Evolutionary conservation across 495 filamentous ascomycete species (phyloP).

Genomic region (Stereocaulon alpinum): DNA sequence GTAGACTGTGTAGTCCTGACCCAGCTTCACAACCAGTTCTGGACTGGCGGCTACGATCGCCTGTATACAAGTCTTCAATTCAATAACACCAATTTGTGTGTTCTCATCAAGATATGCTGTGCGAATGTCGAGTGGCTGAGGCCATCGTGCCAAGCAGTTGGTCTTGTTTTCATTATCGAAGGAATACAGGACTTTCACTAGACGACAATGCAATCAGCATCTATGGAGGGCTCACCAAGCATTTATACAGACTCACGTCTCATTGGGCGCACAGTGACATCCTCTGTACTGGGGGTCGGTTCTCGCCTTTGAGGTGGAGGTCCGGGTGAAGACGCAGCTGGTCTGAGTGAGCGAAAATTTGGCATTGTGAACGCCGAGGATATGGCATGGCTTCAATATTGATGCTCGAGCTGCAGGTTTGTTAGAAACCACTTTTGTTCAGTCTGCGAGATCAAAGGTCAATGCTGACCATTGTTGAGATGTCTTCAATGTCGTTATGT

Average conservation of each 20-base stretch:
- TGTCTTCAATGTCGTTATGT: background rate
- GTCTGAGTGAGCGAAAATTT: slow-evolving; percentile 15
- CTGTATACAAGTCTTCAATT: slow-evolving; percentile 81
- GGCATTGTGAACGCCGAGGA: slow-evolving; percentile 20
- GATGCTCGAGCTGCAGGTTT: background rate
- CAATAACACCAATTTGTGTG: slow-evolving; percentile 74
- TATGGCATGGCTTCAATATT: slow-evolving; percentile 12
- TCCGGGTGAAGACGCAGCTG: slow-evolving; percentile 20
- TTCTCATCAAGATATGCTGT: slow-evolving; percentile 69
- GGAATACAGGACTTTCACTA: slow-evolving; percentile 94
- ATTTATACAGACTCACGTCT: slow-evolving; percentile 33
- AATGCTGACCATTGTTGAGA: background rate
- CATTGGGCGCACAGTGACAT: slow-evolving; percentile 45
- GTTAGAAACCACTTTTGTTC: background rate
- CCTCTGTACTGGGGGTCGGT: slow-evolving; percentile 34
- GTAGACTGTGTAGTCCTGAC: slow-evolving; percentile 91
- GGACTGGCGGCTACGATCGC: slow-evolving; percentile 79
- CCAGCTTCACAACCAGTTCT: slow-evolving; percentile 72
- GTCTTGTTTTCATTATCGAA: slow-evolving; percentile 86
- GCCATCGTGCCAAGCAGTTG: slow-evolving; percentile 85
- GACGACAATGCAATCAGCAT: background rate
- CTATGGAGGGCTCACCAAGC: background rate
- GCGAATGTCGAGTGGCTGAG: slow-evolving; percentile 67
- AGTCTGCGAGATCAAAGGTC: background rate
- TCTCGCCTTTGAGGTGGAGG: slow-evolving; percentile 10